These are phyloP conservation scores for Senna tora DNA, from an alignment of 306 rosid species.

Conservation along the genomic window DNA sequence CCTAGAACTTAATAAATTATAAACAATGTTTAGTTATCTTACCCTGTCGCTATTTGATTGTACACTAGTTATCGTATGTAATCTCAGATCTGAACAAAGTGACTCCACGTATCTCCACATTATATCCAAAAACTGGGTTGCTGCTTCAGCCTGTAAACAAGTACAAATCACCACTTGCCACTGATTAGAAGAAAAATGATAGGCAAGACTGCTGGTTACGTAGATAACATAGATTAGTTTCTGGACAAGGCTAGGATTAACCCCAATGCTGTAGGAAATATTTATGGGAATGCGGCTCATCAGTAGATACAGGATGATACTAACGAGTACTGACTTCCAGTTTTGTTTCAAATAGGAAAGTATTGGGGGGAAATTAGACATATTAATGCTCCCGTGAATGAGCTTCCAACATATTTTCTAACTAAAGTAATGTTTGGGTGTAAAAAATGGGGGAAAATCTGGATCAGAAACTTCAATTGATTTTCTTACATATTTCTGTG, in stretches of 20 bases:
- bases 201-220: conserved; percentile 12
- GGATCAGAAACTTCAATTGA: not conserved
- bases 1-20: conserved; percentile 32
- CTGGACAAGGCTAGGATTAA: not conserved
- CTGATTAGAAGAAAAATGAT: conserved; percentile 28
- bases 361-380: not conserved
- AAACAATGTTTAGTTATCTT: conserved; percentile 34
- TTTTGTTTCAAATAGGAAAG: not conserved
- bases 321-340: not conserved
- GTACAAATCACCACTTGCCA: conserved; percentile 34
- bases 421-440: not conserved
- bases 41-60: conserved; percentile 89
- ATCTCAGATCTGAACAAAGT: conserved; percentile 76
- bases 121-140: conserved; percentile 65
- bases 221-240: conserved; percentile 2
- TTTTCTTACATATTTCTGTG: not conserved
- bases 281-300: not conserved
- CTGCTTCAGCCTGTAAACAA: conserved; percentile 69
- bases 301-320: not conserved
- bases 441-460: not conserved
- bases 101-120: conserved; percentile 77
- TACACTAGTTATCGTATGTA: conserved; percentile 84
- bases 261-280: not conserved
- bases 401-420: not conserved
- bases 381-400: not conserved